A percentile compares a stretch with the other conserved stretches of the same genome.
These are phyloP conservation scores for Apostasia shenzhenica DNA, from an alignment of 106 monocot species.

Conservation along the genomic window DNA sequence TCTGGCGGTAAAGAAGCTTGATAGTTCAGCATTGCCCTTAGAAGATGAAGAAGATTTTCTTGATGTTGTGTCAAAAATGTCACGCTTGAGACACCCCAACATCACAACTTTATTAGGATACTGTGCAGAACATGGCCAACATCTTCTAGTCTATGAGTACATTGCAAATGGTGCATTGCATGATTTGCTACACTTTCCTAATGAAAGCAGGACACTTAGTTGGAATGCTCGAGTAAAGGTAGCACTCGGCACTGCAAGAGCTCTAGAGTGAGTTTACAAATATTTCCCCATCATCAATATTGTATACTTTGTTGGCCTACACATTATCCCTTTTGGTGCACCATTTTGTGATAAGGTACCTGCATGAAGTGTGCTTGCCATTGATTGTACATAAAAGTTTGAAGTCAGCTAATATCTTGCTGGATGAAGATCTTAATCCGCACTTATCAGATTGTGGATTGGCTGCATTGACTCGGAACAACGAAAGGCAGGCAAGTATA, in stretches of 20 bases:
- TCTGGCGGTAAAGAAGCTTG: slow-evolving; percentile 86
- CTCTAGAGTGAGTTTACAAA: slow-evolving; percentile 63
- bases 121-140: slow-evolving; percentile 79
- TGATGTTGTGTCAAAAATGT: slow-evolving; percentile 82
- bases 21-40: slow-evolving; percentile 62
- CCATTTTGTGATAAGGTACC: slow-evolving; percentile 36
- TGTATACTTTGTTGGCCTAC: not conserved
- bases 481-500: slow-evolving; percentile 58
- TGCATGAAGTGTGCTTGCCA: slow-evolving; percentile 74
- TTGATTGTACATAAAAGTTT: slow-evolving; percentile 65
- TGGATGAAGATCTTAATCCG: slow-evolving; percentile 76
- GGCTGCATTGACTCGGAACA: slow-evolving; percentile 60
- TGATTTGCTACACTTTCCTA: slow-evolving; percentile 64
- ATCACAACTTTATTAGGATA: slow-evolving; percentile 62
- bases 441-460: slow-evolving; percentile 74
- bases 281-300: not conserved
- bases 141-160: slow-evolving; percentile 72
- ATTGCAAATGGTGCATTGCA: slow-evolving; percentile 77
- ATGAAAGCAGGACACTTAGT: slow-evolving; percentile 45
- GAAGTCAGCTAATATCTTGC: slow-evolving; percentile 64
- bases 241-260: slow-evolving; percentile 78
- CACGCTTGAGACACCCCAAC: slow-evolving; percentile 71
- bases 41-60: slow-evolving; percentile 87
- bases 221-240: slow-evolving; percentile 84
- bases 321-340: not conserved